phyloP scores from a whole-genome alignment of 1,284 basidiomycete species.

The Gomphus bonarii region DNA sequence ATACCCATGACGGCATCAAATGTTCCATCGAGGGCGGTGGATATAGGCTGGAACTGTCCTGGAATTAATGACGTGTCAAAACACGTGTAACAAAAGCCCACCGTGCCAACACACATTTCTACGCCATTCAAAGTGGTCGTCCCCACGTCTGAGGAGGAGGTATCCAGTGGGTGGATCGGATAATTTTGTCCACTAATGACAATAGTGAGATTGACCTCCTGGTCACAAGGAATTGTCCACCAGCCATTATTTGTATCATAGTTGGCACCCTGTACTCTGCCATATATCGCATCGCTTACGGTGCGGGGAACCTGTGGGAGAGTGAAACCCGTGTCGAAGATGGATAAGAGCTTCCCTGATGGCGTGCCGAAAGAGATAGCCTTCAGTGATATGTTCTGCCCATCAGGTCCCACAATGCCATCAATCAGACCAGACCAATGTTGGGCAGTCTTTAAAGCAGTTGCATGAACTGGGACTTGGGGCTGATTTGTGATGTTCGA shows the following conservation, averaged over 20 bases:
- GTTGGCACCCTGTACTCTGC: conserved; percentile 62
- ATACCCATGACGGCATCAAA: conserved; percentile 78
- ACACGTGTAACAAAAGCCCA: conserved; percentile 25
- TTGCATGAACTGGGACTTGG: conserved; percentile 55
- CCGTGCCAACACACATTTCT: conserved; percentile 55
- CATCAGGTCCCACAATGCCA: conserved; percentile 64
- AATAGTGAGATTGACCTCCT: conserved; percentile 58
- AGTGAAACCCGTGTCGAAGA: conserved; percentile 67
- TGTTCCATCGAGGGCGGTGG: conserved; percentile 47
- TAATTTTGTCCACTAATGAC: conserved; percentile 58
- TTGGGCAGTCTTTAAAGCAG: conserved; percentile 49
- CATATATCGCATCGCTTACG: conserved; percentile 71
- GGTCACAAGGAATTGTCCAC: conserved; percentile 67
- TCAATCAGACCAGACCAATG: conserved; percentile 71
- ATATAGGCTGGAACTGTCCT: conserved; percentile 72
- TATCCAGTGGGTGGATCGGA: conserved; percentile 64
- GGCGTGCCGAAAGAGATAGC: conserved; percentile 59
- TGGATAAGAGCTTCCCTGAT: conserved; percentile 52
- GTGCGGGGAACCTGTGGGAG: conserved; percentile 60
- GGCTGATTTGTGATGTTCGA: conserved; percentile 52
- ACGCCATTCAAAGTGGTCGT: conserved; percentile 44
- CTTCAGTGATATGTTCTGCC: conserved; percentile 38
- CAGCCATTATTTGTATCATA: conserved; percentile 43
- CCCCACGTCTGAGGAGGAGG: conserved; percentile 55
- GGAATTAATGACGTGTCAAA: conserved; percentile 10